These are phyloP conservation scores for Sporobolomyces roseus DNA, from an alignment of 768 basidiomycete genomes.

Conservation along the genomic window DNA sequence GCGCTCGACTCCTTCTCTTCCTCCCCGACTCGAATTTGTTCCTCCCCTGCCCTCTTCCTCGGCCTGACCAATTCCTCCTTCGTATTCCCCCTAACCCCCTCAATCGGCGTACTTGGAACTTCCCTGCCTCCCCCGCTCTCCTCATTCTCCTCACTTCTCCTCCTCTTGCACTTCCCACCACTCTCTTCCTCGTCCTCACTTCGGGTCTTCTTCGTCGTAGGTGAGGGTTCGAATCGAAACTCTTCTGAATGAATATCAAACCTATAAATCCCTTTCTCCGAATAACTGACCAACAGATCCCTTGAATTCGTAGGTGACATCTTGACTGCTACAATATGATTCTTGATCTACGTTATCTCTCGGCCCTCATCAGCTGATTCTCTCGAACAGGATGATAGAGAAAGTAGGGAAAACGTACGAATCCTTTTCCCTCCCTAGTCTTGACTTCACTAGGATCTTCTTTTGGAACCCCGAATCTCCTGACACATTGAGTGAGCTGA, in stretches of 20 bases:
- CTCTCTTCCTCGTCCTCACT: too few relatives aligned
- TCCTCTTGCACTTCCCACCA: too few relatives aligned
- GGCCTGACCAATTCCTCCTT: too few relatives aligned
- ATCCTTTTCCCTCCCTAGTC: neutral
- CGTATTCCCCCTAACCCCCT: too few relatives aligned
- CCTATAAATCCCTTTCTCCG: constrained; percentile 34
- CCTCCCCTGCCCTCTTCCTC: too few relatives aligned
- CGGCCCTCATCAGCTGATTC: too few relatives aligned
- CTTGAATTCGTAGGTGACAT: constrained; percentile 24
- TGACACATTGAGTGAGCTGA: constrained; percentile 42
- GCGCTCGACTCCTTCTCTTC: neutral
- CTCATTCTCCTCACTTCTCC: too few relatives aligned
- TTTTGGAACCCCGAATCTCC: constrained; percentile 41
- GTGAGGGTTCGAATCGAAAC: neutral
- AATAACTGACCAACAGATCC: constrained; percentile 41
- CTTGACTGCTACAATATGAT: constrained; percentile 42
- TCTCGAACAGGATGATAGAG: neutral
- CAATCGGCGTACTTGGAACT: too few relatives aligned
- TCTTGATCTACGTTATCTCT: neutral
- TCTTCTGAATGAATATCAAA: constrained; percentile 38
- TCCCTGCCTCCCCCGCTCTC: too few relatives aligned
- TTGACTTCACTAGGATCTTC: too few relatives aligned
- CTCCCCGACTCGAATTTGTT: neutral
- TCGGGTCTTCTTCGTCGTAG: too few relatives aligned
- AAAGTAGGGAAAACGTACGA: neutral